Evolutionary conservation across 2,329 filamentous ascomycete species (phyloP).

Genomic region (Calonectria montana): DNA sequence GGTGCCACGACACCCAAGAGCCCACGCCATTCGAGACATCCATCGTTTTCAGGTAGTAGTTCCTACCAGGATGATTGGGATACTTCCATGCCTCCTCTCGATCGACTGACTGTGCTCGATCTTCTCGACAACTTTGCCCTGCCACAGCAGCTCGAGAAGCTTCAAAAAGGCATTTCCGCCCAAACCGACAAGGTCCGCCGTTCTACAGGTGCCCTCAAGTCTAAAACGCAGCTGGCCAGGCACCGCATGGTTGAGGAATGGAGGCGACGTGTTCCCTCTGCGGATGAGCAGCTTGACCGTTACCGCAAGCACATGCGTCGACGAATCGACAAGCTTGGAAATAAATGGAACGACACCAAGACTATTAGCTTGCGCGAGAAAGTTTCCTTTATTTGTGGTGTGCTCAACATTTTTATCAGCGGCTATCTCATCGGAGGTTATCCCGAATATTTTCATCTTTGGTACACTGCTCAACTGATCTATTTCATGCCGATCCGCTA

Average conservation of each 20-base stretch:
- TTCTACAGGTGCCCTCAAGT: slow-evolving; percentile 84
- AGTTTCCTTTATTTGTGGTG: slow-evolving; percentile 93
- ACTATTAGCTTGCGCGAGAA: slow-evolving; percentile 92
- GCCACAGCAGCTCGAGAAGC: slow-evolving; percentile 88
- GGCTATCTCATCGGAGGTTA: slow-evolving; percentile 91
- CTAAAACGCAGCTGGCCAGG: slow-evolving; percentile 80
- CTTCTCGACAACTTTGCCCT: slow-evolving; percentile 94
- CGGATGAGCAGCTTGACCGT: slow-evolving; percentile 92
- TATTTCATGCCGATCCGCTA: slow-evolving; percentile 98
- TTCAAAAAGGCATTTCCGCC: slow-evolving; percentile 83
- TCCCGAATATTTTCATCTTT: slow-evolving; percentile 88
- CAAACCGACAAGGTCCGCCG: slow-evolving; percentile 88
- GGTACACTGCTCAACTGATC: slow-evolving; percentile 88
- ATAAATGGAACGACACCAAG: slow-evolving; percentile 89
- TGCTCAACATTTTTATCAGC: slow-evolving; percentile 97
- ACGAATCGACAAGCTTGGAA: slow-evolving; percentile 87
- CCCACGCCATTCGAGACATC: slow-evolving; percentile 76
- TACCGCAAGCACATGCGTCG: slow-evolving; percentile 89
- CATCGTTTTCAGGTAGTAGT: slow-evolving; percentile 85
- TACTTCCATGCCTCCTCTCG: slow-evolving; percentile 80
- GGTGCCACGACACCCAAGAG: slow-evolving; percentile 60
- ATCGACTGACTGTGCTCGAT: slow-evolving; percentile 91
- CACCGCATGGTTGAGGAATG: slow-evolving; percentile 93
- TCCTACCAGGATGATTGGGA: slow-evolving; percentile 93
- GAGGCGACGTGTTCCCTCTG: slow-evolving; percentile 85